These are phyloP conservation scores for Volvox africanus DNA, from an alignment of 139 green algal genomes.

Conservation along the genomic window DNA sequence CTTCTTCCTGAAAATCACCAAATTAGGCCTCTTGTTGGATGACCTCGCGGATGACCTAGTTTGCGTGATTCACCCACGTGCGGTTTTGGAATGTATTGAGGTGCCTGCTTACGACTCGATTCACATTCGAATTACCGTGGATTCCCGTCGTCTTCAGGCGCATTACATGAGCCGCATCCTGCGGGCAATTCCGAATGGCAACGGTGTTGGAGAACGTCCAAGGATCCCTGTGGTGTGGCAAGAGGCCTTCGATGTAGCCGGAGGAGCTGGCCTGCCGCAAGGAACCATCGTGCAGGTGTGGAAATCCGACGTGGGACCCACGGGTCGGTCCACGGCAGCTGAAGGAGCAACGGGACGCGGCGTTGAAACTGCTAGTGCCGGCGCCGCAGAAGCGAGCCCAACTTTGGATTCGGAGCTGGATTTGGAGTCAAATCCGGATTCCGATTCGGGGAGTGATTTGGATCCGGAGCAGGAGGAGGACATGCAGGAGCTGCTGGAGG, in stretches of 20 bases:
- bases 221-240: conserved; percentile 70
- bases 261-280: background rate
- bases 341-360: background rate
- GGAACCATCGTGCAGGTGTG: conserved; percentile 25
- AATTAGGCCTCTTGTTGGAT: too few species aligned
- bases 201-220: background rate
- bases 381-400: background rate
- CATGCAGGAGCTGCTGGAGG: conserved; percentile 1
- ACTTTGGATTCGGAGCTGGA: background rate
- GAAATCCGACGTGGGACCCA: background rate
- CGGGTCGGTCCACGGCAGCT: background rate
- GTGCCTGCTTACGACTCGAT: too few species aligned
- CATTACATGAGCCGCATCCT: conserved; percentile 58
- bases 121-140: background rate
- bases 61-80: too few species aligned
- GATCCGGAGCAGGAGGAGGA: conserved; percentile 10
- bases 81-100: too few species aligned
- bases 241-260: conserved; percentile 60
- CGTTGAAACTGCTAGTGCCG: background rate
- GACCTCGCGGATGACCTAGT: too few species aligned
- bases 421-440: background rate
- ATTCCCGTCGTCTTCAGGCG: background rate
- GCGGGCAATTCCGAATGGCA: conserved; percentile 11
- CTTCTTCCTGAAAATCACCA: too few species aligned
- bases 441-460: background rate